Evolutionary conservation across 2,329 filamentous ascomycete species (phyloP).

Genomic region (Penicillium hordei): DNA sequence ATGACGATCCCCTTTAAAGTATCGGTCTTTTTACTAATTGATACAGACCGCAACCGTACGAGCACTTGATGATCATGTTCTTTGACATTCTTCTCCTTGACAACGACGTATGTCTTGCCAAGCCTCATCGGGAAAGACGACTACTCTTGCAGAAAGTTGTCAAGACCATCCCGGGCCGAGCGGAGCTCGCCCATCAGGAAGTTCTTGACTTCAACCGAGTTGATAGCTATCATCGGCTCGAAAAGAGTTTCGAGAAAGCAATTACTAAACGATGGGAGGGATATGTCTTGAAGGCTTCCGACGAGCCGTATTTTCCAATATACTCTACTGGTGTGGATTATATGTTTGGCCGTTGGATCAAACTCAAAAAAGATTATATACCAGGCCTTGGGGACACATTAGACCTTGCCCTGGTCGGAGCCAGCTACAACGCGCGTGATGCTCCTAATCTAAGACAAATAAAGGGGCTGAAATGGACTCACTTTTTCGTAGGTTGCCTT

Average conservation of each 20-base stretch:
- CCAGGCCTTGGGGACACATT: conserved; percentile 75
- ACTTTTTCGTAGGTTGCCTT: conserved; percentile 77
- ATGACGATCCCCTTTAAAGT: conserved; percentile 22
- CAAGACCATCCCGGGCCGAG: conserved; percentile 58
- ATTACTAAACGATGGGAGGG: conserved; percentile 72
- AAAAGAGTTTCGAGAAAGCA: conserved; percentile 64
- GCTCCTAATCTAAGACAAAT: conserved; percentile 56
- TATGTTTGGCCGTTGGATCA: conserved; percentile 61
- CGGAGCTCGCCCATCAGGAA: conserved; percentile 66
- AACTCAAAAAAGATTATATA: conserved; percentile 86
- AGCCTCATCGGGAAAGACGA: conserved; percentile 43
- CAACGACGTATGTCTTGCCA: conserved; percentile 52
- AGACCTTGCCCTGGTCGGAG: conserved; percentile 79
- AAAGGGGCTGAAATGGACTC: conserved; percentile 67
- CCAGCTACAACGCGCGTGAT: conserved; percentile 65
- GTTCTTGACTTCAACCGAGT: conserved; percentile 64
- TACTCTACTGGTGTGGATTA: conserved; percentile 38
- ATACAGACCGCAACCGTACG: conserved; percentile 48
- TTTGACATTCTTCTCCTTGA: conserved; percentile 62
- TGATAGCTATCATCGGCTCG: conserved; percentile 56
- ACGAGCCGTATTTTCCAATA: conserved; percentile 71
- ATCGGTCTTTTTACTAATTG: conserved; percentile 16
- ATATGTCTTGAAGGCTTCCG: conserved; percentile 72
- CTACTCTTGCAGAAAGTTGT: conserved; percentile 59
- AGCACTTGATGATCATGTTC: conserved; percentile 62